phyloP scores from a whole-genome alignment of 176 grass and related monocot species.

The Aegilops speltoides region DNA sequence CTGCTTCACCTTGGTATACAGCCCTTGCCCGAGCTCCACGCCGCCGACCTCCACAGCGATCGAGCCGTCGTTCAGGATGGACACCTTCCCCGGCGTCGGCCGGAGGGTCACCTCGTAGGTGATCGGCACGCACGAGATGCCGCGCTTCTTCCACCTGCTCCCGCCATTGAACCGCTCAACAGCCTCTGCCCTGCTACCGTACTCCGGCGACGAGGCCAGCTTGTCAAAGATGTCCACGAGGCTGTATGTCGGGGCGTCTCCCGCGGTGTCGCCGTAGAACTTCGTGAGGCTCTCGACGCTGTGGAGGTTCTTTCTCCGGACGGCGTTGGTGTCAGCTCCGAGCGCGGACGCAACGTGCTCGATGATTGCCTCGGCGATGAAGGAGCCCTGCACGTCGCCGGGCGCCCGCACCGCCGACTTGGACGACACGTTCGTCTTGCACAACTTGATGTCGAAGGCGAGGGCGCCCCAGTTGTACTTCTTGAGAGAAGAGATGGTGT shows the following conservation, averaged over 20 bases:
- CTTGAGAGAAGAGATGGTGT: constrained; percentile 51
- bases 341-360: constrained; percentile 73
- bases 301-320: constrained; percentile 83
- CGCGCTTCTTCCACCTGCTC: constrained; percentile 80
- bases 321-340: constrained; percentile 39
- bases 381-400: constrained; percentile 78
- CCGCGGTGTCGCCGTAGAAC: constrained; percentile 42
- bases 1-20: constrained; percentile 92
- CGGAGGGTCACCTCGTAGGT: constrained; percentile 41
- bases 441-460: constrained; percentile 63
- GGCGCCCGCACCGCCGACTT: constrained; percentile 70
- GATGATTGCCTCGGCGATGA: constrained; percentile 86
- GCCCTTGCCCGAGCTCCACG: constrained; percentile 78
- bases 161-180: constrained; percentile 52
- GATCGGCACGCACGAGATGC: constrained; percentile 81
- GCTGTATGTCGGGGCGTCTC: constrained; percentile 60
- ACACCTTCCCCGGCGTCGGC: constrained; percentile 65
- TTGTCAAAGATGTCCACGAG: constrained; percentile 64
- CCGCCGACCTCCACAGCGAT: constrained; percentile 86
- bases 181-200: constrained; percentile 27
- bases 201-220: constrained; percentile 57
- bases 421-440: constrained; percentile 72
- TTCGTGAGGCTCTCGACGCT: constrained; percentile 49
- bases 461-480: constrained; percentile 88
- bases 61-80: constrained; percentile 81